phyloP scores from a whole-genome alignment of 495 filamentous ascomycete species.

The Penicillium samsonianum region DNA sequence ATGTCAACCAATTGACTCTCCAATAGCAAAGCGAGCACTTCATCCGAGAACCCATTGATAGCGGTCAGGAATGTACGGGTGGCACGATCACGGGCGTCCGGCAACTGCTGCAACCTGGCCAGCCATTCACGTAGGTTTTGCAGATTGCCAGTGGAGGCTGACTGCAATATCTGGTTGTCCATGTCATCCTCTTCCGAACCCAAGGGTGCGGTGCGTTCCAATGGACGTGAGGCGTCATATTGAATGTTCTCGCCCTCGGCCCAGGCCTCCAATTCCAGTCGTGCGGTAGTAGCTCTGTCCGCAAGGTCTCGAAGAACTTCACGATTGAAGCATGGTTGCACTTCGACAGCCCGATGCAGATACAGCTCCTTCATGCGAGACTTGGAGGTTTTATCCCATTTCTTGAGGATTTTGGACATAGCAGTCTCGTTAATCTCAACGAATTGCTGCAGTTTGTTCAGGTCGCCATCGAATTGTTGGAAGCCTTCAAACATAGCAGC shows the following conservation, averaged over 20 bases:
- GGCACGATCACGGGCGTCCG: slow-evolving; percentile 67
- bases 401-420: slow-evolving; percentile 98
- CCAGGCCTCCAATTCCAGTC: slow-evolving; percentile 93
- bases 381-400: slow-evolving; percentile 99
- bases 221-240: slow-evolving; percentile 63
- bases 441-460: slow-evolving; percentile 98
- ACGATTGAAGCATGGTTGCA: slow-evolving; percentile 96
- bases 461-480: slow-evolving; percentile 90
- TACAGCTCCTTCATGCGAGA: slow-evolving; percentile 98
- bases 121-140: slow-evolving; percentile 64
- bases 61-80: slow-evolving; percentile 87
- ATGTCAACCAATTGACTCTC: slow-evolving; percentile 82
- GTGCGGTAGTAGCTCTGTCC: slow-evolving; percentile 89
- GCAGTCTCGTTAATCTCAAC: slow-evolving; percentile 96
- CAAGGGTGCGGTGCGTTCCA: slow-evolving; percentile 63
- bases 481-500: slow-evolving; percentile 94
- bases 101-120: slow-evolving; percentile 51
- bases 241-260: slow-evolving; percentile 90
- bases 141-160: slow-evolving; percentile 73
- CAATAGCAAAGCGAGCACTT: slow-evolving; percentile 72
- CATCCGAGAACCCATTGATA: slow-evolving; percentile 80
- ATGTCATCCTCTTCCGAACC: slow-evolving; percentile 81
- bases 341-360: slow-evolving; percentile 91
- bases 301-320: slow-evolving; percentile 95
- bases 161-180: slow-evolving; percentile 85